Conservation (phyloP, 768 basidiomycete species). For the Naematelia aurantialba region DNA sequence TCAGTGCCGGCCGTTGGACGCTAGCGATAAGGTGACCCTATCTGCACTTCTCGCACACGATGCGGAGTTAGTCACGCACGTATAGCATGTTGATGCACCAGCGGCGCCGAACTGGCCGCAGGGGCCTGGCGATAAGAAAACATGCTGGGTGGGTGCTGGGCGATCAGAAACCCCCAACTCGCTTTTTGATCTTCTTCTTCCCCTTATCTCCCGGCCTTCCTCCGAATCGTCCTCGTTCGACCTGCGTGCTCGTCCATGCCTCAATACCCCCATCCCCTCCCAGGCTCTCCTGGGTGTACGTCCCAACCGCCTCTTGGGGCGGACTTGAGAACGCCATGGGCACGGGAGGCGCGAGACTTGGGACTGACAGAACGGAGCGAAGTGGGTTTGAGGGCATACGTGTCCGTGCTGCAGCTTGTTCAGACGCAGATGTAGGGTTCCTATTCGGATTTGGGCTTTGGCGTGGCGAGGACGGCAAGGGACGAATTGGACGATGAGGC, state of each 20-base stretch:
- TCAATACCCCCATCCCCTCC: background rate
- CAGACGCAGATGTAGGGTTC: too few relatives aligned
- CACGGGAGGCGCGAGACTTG: background rate
- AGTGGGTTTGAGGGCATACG: background rate
- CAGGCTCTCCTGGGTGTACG: background rate
- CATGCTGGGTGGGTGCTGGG: too few relatives aligned
- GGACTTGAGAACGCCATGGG: constrained; percentile 1
- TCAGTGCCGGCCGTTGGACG: too few relatives aligned
- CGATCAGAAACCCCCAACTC: constrained; percentile 44
- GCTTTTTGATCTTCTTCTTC: constrained; percentile 32
- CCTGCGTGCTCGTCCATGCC: constrained; percentile 24
- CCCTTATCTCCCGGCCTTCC: constrained; percentile 18
- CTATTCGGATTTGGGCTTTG: too few relatives aligned
- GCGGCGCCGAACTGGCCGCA: too few relatives aligned
- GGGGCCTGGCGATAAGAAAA: too few relatives aligned
- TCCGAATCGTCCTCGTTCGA: constrained; percentile 35
- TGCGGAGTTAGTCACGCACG: too few relatives aligned
- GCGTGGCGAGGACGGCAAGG: background rate
- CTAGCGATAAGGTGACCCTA: too few relatives aligned
- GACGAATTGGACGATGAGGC: background rate
- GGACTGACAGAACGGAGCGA: background rate
- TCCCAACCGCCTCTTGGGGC: background rate
- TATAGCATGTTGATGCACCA: too few relatives aligned
- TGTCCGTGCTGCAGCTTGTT: background rate
- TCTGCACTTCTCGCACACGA: too few relatives aligned